Evolutionary conservation across 768 basidiomycete species (phyloP).

Genomic region (Hypholoma sublateritium): DNA sequence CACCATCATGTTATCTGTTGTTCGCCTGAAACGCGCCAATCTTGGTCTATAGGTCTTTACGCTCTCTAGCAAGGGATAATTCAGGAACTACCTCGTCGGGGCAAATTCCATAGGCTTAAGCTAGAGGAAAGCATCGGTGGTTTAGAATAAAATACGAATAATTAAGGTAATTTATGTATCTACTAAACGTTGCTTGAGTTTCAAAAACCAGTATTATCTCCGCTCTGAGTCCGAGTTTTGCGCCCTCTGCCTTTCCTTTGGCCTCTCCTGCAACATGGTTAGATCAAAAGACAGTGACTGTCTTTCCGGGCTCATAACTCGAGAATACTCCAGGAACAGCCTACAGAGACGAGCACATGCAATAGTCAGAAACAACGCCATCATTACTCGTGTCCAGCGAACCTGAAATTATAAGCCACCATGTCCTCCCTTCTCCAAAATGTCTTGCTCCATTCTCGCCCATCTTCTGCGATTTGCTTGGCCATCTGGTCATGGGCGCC

Average conservation of each 20-base stretch:
- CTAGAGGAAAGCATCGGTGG: background rate
- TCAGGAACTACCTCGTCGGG: no score
- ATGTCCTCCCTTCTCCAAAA: conserved; percentile 64
- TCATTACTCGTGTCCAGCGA: background rate
- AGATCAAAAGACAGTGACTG: conserved; percentile 4
- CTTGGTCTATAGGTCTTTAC: no score
- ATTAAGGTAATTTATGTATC: no score
- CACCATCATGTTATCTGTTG: background rate
- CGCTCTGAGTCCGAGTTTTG: background rate
- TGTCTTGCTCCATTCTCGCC: conserved; percentile 52
- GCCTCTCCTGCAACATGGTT: background rate
- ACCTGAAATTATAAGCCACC: conserved; percentile 59
- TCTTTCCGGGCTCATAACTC: conserved; percentile 42
- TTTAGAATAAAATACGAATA: no score
- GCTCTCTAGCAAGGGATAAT: no score
- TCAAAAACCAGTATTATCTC: no score
- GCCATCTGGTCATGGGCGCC: conserved; percentile 61
- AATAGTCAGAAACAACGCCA: background rate
- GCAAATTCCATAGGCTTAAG: no score
- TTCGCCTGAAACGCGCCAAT: background rate
- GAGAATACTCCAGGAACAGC: conserved; percentile 39
- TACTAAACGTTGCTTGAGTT: no score
- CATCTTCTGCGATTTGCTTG: conserved; percentile 50
- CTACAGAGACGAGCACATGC: conserved; percentile 2
- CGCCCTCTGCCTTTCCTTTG: background rate